Evolutionary conservation across 169 alveolate genomes (phyloP).

Genomic region (Babesia divergens): DNA sequence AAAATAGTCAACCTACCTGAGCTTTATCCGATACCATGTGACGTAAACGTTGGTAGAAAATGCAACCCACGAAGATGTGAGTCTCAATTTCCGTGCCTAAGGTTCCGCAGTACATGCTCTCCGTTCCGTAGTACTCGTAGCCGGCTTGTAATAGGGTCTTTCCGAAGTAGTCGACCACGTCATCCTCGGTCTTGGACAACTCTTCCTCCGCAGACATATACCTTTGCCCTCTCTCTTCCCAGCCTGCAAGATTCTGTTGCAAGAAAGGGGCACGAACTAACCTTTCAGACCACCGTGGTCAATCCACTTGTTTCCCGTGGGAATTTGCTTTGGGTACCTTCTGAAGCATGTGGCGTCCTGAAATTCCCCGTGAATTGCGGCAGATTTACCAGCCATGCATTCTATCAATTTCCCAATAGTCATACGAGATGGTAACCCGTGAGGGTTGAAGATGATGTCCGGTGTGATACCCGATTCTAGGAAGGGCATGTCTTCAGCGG

Average conservation of each 20-base stretch:
- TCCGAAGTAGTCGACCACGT: conserved; percentile 64
- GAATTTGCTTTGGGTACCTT: conserved; percentile 70
- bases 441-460: conserved; percentile 99
- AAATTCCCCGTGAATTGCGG: conserved; percentile 93
- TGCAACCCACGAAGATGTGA: conserved; percentile 97
- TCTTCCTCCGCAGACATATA: conserved; percentile 56
- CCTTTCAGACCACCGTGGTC: conserved; percentile 81
- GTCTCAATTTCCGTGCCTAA: conserved; percentile 95
- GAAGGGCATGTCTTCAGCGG: conserved; percentile 98
- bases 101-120: conserved; percentile 96
- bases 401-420: conserved; percentile 96
- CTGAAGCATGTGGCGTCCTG: conserved; percentile 90
- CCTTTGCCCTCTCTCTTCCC: conserved; percentile 49
- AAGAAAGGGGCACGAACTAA: not conserved
- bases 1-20: conserved; percentile 74
- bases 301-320: conserved; percentile 71
- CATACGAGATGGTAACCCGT: conserved; percentile 99
- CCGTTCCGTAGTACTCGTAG: conserved; percentile 97
- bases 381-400: conserved; percentile 98
- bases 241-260: not conserved
- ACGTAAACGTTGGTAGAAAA: conserved; percentile 97
- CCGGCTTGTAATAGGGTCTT: conserved; percentile 70
- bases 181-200: conserved; percentile 22
- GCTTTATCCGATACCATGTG: conserved; percentile 99
- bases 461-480: conserved; percentile 99